Evolutionary conservation across 2,329 filamentous ascomycete genomes (phyloP).

Genomic region (Chalaropsis ovoidea): DNA sequence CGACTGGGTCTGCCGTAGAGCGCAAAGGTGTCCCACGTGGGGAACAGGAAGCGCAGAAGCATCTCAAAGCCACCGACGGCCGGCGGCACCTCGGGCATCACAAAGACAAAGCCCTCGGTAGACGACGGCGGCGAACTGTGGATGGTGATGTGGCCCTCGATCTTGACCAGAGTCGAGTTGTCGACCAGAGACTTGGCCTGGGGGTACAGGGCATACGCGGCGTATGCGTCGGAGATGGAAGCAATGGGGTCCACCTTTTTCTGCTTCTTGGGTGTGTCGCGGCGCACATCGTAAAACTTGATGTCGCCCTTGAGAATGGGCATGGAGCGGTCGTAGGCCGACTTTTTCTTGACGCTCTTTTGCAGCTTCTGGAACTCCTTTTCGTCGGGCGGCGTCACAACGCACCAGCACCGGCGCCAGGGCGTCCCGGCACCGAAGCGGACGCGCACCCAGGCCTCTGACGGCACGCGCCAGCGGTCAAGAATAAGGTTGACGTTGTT

Average conservation of each 20-base stretch:
- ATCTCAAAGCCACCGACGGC: slow-evolving; percentile 91
- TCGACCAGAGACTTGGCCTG: slow-evolving; percentile 90
- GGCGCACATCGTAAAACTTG: slow-evolving; percentile 81
- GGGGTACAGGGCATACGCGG: slow-evolving; percentile 90
- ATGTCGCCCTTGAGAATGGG: slow-evolving; percentile 73
- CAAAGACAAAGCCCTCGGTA: slow-evolving; percentile 89
- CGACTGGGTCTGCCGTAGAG: slow-evolving; percentile 83
- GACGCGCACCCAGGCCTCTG: slow-evolving; percentile 90
- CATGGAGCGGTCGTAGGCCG: slow-evolving; percentile 64
- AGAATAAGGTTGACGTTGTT: slow-evolving; percentile 89
- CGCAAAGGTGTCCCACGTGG: slow-evolving; percentile 83
- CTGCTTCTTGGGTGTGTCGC: slow-evolving; percentile 70
- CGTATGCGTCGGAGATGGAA: slow-evolving; percentile 80
- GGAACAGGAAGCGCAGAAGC: slow-evolving; percentile 85
- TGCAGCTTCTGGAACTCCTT: slow-evolving; percentile 79
- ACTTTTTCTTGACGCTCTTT: slow-evolving; percentile 72
- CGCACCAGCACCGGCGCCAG: slow-evolving; percentile 95
- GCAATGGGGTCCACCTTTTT: slow-evolving; percentile 88
- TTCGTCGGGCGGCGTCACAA: slow-evolving; percentile 83
- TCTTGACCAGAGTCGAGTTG: slow-evolving; percentile 83
- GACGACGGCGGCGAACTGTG: slow-evolving; percentile 67
- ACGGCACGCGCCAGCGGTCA: slow-evolving; percentile 63
- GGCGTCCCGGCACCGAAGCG: slow-evolving; percentile 91
- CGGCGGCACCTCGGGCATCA: slow-evolving; percentile 92
- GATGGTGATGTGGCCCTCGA: slow-evolving; percentile 83